Percentiles rank a stretch among this genome's conserved stretches.
These are phyloP conservation scores for Kazachstania kunashirensis DNA, from an alignment of 805 yeast species.

Conservation along the genomic window DNA sequence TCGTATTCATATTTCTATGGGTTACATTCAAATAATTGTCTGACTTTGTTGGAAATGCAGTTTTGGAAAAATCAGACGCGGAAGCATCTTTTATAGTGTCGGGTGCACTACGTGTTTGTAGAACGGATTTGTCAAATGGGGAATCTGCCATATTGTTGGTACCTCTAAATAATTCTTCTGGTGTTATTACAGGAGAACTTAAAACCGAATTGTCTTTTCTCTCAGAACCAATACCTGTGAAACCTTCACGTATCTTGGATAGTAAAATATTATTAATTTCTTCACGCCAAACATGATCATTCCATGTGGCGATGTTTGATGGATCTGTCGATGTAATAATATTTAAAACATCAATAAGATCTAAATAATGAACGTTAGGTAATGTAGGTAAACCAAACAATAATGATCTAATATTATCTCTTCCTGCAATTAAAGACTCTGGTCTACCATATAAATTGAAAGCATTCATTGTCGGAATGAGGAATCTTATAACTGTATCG, in stretches of 20 bases:
- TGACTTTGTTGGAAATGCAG: no score
- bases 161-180: conserved; percentile 27
- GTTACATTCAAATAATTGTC: no score
- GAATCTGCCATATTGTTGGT: conserved; percentile 2
- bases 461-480: conserved; percentile 60
- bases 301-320: conserved; percentile 40
- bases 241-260: conserved; percentile 45
- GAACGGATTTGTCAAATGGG: neutral
- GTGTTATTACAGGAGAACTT: conserved; percentile 37
- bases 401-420: conserved; percentile 43
- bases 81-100: no score
- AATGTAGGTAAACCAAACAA: conserved; percentile 66
- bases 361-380: conserved; percentile 55
- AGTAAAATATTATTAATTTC: conserved; percentile 47
- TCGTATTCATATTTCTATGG: no score
- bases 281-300: conserved; percentile 46
- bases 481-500: conserved; percentile 63
- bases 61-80: no score
- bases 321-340: conserved; percentile 23
- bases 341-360: conserved; percentile 46
- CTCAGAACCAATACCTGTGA: conserved; percentile 66
- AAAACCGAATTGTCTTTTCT: conserved; percentile 55
- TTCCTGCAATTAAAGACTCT: conserved; percentile 45
- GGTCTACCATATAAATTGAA: conserved; percentile 72
- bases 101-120: no score